Evolutionary conservation across 1,284 basidiomycete species (phyloP).

Genomic region (Ustilago crameri): DNA sequence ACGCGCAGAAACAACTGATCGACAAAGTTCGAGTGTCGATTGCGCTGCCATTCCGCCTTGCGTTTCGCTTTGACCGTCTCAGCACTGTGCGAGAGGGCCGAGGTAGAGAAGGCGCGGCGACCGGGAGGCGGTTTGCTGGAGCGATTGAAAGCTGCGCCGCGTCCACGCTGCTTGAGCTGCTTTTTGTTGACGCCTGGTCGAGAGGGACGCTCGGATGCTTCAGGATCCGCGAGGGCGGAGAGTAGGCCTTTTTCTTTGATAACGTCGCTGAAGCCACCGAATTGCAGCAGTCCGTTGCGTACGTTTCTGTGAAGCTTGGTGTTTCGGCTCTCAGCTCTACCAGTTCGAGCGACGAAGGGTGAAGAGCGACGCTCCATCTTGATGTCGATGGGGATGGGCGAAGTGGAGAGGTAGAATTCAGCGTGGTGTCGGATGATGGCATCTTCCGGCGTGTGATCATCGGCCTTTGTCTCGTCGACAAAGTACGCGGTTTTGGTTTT

Average conservation of each 20-base stretch:
- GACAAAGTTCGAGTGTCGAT: slow-evolving; percentile 57
- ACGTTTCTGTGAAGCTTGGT: slow-evolving; percentile 3
- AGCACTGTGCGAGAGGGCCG: slow-evolving; percentile 2
- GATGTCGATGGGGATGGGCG: slow-evolving; percentile 21
- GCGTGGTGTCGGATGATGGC: slow-evolving; percentile 30
- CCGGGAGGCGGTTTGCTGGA: neutral
- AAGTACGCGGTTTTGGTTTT: slow-evolving; percentile 15
- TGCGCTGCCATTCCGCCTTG: slow-evolving; percentile 60
- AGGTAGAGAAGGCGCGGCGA: slow-evolving; percentile 14
- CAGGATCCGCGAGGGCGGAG: neutral
- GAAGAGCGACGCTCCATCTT: slow-evolving; percentile 37
- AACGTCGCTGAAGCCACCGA: slow-evolving; percentile 33
- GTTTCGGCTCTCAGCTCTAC: slow-evolving; percentile 1
- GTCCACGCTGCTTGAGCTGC: slow-evolving; percentile 10
- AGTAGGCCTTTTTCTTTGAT: slow-evolving; percentile 14
- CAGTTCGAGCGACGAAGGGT: slow-evolving; percentile 5
- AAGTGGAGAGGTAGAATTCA: slow-evolving; percentile 31
- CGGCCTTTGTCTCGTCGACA: slow-evolving; percentile 33
- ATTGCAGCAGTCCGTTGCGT: slow-evolving; percentile 20
- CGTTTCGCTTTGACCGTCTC: slow-evolving; percentile 39
- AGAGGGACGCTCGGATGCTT: too few species aligned
- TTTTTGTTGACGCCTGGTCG: neutral
- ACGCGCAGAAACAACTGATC: slow-evolving; percentile 57
- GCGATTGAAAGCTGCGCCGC: too few species aligned
- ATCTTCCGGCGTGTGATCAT: slow-evolving; percentile 23